These are phyloP conservation scores for Venturia pyrina DNA, from an alignment of 2,329 filamentous ascomycete species.

Conservation along the genomic window DNA sequence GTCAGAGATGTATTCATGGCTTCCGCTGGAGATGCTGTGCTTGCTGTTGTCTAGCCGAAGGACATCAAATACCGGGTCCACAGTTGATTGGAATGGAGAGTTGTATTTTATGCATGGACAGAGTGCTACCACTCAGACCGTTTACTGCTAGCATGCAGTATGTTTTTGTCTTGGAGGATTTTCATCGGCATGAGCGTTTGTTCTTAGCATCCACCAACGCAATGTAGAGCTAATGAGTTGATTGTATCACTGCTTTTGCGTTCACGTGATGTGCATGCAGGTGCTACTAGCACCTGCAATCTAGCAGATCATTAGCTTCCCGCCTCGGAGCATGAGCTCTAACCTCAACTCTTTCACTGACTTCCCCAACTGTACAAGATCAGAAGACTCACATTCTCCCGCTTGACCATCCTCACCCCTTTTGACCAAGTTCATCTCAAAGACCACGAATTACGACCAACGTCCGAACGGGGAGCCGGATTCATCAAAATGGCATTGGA, in stretches of 20 bases:
- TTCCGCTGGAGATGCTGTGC: neutral
- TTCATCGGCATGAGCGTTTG: neutral
- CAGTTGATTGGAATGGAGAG: neutral
- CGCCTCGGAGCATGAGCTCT: neutral
- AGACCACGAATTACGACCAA: neutral
- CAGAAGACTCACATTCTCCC: neutral
- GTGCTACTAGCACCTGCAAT: neutral
- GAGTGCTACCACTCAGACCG: neutral
- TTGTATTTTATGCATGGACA: neutral
- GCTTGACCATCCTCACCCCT: neutral
- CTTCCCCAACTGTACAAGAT: neutral
- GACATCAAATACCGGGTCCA: neutral
- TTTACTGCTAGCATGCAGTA: neutral
- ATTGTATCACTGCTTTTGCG: neutral
- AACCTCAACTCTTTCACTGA: neutral
- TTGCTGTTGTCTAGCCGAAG: neutral
- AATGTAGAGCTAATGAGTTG: neutral
- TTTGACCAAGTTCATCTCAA: neutral
- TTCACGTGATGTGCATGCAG: neutral
- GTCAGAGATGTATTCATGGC: neutral
- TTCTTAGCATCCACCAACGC: neutral
- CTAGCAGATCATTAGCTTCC: neutral
- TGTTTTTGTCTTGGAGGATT: neutral
- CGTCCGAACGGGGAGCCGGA: neutral
- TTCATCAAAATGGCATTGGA: conserved; percentile 1